A percentile compares a stretch with the other conserved stretches of the same genome.
Evolutionary conservation across 2,329 filamentous ascomycete species (phyloP).

Genomic region (Pezicula radicicola): DNA sequence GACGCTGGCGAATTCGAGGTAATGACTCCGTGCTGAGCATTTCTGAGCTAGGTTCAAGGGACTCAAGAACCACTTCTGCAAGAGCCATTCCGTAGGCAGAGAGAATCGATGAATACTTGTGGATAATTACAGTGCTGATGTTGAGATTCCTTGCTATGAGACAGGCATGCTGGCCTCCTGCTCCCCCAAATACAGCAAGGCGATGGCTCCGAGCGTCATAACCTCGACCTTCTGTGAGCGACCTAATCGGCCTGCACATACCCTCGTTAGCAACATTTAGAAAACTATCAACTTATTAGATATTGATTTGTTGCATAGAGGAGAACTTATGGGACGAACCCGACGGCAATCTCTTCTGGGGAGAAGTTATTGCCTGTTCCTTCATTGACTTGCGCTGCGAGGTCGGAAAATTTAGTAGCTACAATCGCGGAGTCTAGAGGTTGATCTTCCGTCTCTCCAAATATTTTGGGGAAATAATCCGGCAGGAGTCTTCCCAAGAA

Average conservation of each 20-base stretch:
- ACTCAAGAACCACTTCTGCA: constrained; percentile 88
- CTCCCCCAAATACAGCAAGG: constrained; percentile 89
- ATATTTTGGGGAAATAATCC: constrained; percentile 93
- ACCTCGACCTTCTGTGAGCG: constrained; percentile 86
- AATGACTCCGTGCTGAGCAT: constrained; percentile 33
- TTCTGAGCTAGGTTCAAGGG: constrained; percentile 73
- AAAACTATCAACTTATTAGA: constrained; percentile 60
- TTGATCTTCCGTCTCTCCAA: constrained; percentile 84
- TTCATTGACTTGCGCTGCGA: constrained; percentile 74
- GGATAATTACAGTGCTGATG: constrained; percentile 72
- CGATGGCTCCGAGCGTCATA: constrained; percentile 87
- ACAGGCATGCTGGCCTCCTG: constrained; percentile 79
- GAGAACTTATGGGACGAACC: too few relatives aligned
- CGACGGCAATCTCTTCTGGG: constrained; percentile 71
- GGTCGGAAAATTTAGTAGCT: constrained; percentile 73
- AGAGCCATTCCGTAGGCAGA: constrained; percentile 92
- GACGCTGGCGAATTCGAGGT: too few relatives aligned
- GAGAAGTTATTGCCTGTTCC: constrained; percentile 71
- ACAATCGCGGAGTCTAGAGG: constrained; percentile 68
- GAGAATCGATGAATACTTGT: constrained; percentile 83
- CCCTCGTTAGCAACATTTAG: constrained; percentile 87
- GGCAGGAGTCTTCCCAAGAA: constrained; percentile 81
- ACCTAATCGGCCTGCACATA: constrained; percentile 87
- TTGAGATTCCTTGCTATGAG: constrained; percentile 75
- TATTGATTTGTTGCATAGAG: too few relatives aligned